These are phyloP conservation scores for Neurospora hispaniola DNA, from an alignment of 495 filamentous ascomycete species.

Conservation along the genomic window DNA sequence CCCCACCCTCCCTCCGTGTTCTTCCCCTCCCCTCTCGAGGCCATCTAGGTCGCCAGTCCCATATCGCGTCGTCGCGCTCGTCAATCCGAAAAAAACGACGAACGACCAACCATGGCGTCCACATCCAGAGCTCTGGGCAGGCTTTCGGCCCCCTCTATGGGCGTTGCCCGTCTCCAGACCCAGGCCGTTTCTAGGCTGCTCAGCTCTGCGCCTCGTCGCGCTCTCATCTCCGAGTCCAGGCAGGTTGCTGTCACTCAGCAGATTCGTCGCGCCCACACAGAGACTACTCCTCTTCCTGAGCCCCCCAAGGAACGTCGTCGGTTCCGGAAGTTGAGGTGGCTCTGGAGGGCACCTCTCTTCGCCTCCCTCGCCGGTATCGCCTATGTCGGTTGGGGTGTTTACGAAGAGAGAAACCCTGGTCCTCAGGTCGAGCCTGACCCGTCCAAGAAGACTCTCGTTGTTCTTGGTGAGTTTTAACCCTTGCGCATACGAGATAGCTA, in stretches of 20 bases:
- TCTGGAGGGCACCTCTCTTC: slow-evolving; percentile 70
- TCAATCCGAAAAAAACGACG: slow-evolving; percentile 13
- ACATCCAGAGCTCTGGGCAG: slow-evolving; percentile 23
- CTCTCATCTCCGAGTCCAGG: slow-evolving; percentile 12
- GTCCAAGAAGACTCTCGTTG: slow-evolving; percentile 90
- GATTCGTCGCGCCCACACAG: slow-evolving; percentile 33
- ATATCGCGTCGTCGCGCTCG: slow-evolving; percentile 5
- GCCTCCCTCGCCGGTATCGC: slow-evolving; percentile 54
- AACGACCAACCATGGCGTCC: slow-evolving; percentile 18
- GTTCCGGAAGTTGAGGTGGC: slow-evolving; percentile 34
- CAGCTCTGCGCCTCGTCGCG: slow-evolving; percentile 15
- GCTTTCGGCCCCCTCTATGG: slow-evolving; percentile 17
- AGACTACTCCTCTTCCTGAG: slow-evolving; percentile 16
- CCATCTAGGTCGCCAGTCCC: neutral
- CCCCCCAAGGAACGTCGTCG: slow-evolving; percentile 29
- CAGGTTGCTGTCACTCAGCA: slow-evolving; percentile 20
- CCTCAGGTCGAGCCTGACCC: slow-evolving; percentile 76
- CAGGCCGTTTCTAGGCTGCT: slow-evolving; percentile 18
- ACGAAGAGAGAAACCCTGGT: slow-evolving; percentile 64
- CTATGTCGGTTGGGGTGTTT: slow-evolving; percentile 71
- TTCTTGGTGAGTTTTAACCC: slow-evolving; percentile 59
- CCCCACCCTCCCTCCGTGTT: neutral
- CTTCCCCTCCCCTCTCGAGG: neutral
- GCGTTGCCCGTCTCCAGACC: slow-evolving; percentile 13
- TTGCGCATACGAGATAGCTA: neutral